Evolutionary conservation across 176 grass and related monocot species (phyloP), one percentile per base, ranked within the genome.

Genomic region (Hordeum marinum): DNA sequence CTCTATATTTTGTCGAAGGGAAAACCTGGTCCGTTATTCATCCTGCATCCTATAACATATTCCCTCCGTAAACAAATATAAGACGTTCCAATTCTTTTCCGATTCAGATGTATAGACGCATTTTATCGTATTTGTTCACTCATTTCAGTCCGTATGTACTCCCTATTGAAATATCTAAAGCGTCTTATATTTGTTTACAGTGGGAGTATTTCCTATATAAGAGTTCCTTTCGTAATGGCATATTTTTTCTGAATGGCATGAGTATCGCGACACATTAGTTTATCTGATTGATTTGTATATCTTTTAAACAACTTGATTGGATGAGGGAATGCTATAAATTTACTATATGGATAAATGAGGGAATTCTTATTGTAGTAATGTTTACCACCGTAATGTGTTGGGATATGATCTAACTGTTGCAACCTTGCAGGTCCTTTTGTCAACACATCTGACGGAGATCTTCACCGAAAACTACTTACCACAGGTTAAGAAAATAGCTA

Each of bases 361-460:
- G 15, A 40, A 77, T 84, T 18, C 55, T 35, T 26, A 10, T 35
- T 26, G 14, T 21, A 54, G 12, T 81, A 66, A 64, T 35, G 8
- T 64, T 83, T 57, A 66, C 45, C 13, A 65, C 10, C 41, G 31
- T 34, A 79, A 55, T 70, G 68, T 88, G 64, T 83, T 84, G 18
- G 17, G 11, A 59, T 63, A 43, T 75, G 68, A 18, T 90, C 54
- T 90, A 34, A 84, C 41, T 84, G 74, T 40, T 80, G 26, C 76
- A 98, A 93, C 84, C 68, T 41, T 80, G 34, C 83, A 98, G 96
- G 93, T 98, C n/a, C 91, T 98, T 41, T 87, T 98, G 62, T 93
- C 93, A 76, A 95, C 96, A 87, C 96, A 98, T 93, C 87, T 98
- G 89, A 87, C 89, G 14, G 93, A 95, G 77, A 94, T 98, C 45